Conservation (phyloP, 2,329 filamentous ascomycete genomes). For the Blastomyces percursus region DNA sequence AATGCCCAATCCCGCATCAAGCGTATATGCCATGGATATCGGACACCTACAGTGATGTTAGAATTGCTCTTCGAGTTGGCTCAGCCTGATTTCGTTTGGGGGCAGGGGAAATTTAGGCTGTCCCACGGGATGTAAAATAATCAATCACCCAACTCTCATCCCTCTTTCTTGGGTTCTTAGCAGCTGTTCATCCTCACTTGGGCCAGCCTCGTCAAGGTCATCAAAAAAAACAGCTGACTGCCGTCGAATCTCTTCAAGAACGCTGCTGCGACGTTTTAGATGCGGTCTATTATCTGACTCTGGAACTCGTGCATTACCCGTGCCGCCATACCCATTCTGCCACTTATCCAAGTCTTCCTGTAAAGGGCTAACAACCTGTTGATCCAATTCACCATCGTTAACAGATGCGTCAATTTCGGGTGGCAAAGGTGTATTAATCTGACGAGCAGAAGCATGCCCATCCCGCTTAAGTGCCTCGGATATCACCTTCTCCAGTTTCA, state of each 20-base stretch:
- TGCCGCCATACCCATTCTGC: background rate
- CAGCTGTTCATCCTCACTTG: conserved; percentile 11
- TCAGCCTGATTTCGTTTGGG: background rate
- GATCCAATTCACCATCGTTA: background rate
- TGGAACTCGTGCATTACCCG: conserved; percentile 16
- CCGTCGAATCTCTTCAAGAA: conserved; percentile 36
- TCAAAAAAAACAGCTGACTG: conserved; percentile 40
- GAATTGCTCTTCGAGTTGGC: background rate
- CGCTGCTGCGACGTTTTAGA: conserved; percentile 21
- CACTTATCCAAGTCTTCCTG: background rate
- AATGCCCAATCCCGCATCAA: background rate
- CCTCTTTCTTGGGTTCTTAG: background rate
- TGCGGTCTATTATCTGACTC: conserved; percentile 15
- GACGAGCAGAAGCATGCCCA: conserved; percentile 14
- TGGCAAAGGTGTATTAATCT: background rate
- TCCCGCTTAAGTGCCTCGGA: conserved; percentile 41
- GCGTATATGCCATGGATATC: background rate
- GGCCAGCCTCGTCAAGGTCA: conserved; percentile 23
- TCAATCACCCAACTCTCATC: background rate
- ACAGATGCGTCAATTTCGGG: background rate
- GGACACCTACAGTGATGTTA: background rate
- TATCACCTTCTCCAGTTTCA: conserved; percentile 66
- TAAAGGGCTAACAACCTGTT: background rate
- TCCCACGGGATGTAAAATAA: background rate
- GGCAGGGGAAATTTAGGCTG: background rate